Base-by-base conservation (phyloP, 192 early-diverging fungal genomes). In the Gaertneriomyces sp. region DNA sequence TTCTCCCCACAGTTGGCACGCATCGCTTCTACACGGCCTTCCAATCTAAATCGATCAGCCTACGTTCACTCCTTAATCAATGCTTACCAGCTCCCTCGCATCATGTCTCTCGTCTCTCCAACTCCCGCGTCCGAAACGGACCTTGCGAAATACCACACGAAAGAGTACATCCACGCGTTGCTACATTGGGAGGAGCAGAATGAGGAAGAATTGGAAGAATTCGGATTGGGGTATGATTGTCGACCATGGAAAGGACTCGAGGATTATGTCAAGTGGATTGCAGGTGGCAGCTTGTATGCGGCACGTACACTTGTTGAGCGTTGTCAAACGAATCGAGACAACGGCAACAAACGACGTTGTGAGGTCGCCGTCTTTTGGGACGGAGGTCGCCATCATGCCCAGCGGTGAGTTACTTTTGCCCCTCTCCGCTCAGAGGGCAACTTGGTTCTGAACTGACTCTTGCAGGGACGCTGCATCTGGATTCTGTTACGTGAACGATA, bases 401-500 rank as follows among this genome's bases (percentile, higher is more conserved):
- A 53, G 58, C 25, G 64, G 53, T 45, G 14, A 45, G 40, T n/a
- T 33, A 43, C 47, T 7, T 33, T 60, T 3, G 16, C 8, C 11
- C 4, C 4, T 44, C 55, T n/a, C 38, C 33, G 16, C 33, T 11
- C 5, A 5, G n/a, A n/a, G 20, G 6, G 49, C 20, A n/a, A 57
- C 38, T 33, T 17, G 25, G 25, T 19, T 14, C 62, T 44, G 12
- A 58, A 44, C 9, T 11, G 8, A 1, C 2, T 68, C 91, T 86
- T 40, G 90, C 88, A 70, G 92, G 89, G 63, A 87, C 80, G 47
- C 87, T 88, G 93, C 93, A n/a, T 88, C 87, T 16, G 95, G 93
- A 1, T 97, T 96, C 69, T 97, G 95, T 75, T 97, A 90, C 68
- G 91, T 95, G 45, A 96, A 95, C 74, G 93, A 97, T 61, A 94